phyloP scores from a whole-genome alignment of 495 filamentous ascomycete genomes.

The Schizothecium vesticola region DNA sequence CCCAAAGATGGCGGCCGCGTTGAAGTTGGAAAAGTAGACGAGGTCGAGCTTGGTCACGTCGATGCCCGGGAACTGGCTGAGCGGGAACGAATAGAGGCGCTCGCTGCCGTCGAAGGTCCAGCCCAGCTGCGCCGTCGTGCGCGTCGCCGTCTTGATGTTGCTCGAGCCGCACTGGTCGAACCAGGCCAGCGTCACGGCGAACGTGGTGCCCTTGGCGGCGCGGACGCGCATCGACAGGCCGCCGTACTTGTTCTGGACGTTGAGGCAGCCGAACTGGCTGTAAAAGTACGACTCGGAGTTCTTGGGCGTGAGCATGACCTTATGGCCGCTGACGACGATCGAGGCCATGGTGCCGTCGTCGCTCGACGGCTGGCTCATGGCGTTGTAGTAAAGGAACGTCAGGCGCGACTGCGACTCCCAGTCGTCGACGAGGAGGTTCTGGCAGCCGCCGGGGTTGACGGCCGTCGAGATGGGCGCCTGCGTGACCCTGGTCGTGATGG shows the following conservation, averaged over 20 bases:
- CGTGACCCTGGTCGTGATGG: slow-evolving; percentile 7
- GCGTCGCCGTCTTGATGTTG: slow-evolving; percentile 29
- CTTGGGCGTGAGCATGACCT: slow-evolving; percentile 48
- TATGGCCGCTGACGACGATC: slow-evolving; percentile 45
- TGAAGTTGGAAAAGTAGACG: slow-evolving; percentile 45
- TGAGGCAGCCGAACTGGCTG: slow-evolving; percentile 52
- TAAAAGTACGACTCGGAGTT: slow-evolving; percentile 53
- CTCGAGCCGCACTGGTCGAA: slow-evolving; percentile 40
- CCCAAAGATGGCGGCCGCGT: slow-evolving; percentile 46
- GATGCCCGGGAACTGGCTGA: slow-evolving; percentile 47
- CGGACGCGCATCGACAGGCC: slow-evolving; percentile 55
- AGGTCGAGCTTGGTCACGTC: slow-evolving; percentile 49
- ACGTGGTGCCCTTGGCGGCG: slow-evolving; percentile 50
- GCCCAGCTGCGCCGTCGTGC: slow-evolving; percentile 45
- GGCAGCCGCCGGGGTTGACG: slow-evolving; percentile 34
- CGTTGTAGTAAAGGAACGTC: slow-evolving; percentile 61
- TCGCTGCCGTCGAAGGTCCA: slow-evolving; percentile 59
- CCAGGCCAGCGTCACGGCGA: slow-evolving; percentile 47
- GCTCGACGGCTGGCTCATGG: slow-evolving; percentile 50
- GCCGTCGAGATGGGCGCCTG: slow-evolving; percentile 12
- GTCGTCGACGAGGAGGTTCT: slow-evolving; percentile 53
- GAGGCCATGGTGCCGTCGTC: slow-evolving; percentile 58
- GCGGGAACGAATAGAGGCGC: slow-evolving; percentile 55
- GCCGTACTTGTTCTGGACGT: slow-evolving; percentile 47
- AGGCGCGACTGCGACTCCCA: slow-evolving; percentile 59